Base-by-base conservation (phyloP, 2,329 filamentous ascomycete genomes). In the Trichothecium roseum region DNA sequence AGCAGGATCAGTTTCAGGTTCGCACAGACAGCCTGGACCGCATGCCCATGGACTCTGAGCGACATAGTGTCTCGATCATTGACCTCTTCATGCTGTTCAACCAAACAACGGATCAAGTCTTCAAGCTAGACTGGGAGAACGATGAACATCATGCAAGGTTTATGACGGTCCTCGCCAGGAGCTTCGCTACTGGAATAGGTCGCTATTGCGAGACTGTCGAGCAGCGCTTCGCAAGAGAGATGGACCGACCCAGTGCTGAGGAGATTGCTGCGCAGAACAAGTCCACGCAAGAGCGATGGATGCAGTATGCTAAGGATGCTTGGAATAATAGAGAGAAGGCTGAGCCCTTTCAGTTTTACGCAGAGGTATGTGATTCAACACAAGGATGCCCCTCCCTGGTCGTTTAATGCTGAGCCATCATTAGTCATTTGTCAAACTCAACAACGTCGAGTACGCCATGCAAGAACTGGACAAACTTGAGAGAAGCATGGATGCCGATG, bases 391-490 rank as follows among this genome's bases (percentile, higher is more conserved):
- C 29, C 10, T 37, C 24, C 33, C 40, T 14, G 37, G 13, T 30
- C 35, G 29, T 34, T 42, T 40, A 29, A n/a, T 3, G 10, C 28
- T 7, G 9, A 2, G n/a, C 28, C 28, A n/a, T 9, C 28, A n/a
- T 8, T 29, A 94, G 84, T 95, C 88, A 5, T 83, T 98, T 49
- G 87, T 98, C 42, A 98, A 96, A 60, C 73, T 98, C 46, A 98
- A 98, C 67, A 94, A 98, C 51, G 80, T 98, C 44, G 89, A 95
- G 59, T 96, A 86, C 59, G 89, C 88, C 5, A 87, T 94, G 62
- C 74, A 87, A 38, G 85, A 94, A 51, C 71, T 98, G 35, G 91
- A 98, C 54, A 86, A 84, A 56, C 69, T 98, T 6, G 89, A 96
- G 54, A 80, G 75, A 51, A 77, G 81, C 39, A 85, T 96, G 67